Evolutionary conservation across 1,284 basidiomycete species (phyloP).

Genomic region (Cutaneotrichosporon cavernicola): DNA sequence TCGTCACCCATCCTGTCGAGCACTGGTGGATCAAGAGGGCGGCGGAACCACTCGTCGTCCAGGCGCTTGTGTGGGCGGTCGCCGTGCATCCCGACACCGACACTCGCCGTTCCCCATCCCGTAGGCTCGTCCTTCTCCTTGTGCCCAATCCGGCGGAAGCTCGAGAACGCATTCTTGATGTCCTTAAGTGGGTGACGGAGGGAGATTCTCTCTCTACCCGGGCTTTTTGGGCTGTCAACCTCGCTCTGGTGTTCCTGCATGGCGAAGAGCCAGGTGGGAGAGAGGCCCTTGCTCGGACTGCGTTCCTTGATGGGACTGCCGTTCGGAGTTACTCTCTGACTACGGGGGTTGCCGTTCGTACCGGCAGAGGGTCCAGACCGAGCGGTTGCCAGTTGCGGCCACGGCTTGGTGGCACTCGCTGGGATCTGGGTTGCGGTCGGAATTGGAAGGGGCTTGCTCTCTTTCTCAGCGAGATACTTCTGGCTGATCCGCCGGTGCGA

Average conservation of each 20-base stretch:
- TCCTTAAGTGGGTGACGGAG: conserved; percentile 38
- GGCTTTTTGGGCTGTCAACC: not conserved
- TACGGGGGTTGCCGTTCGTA: not conserved
- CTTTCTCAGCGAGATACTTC: conserved; percentile 30
- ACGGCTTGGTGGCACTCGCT: conserved; percentile 20
- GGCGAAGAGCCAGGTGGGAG: conserved; percentile 26
- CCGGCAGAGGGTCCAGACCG: not conserved
- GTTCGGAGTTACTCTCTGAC: not conserved
- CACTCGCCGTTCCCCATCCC: conserved; percentile 16
- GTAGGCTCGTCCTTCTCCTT: conserved; percentile 35
- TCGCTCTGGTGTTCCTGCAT: conserved; percentile 24
- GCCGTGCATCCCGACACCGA: conserved; percentile 20
- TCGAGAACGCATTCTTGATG: conserved; percentile 41
- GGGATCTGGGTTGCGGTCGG: conserved; percentile 29
- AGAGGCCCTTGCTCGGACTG: not conserved
- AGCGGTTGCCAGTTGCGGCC: conserved; percentile 10
- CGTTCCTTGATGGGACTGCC: not conserved
- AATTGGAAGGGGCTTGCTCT: conserved; percentile 43
- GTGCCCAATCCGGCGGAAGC: conserved; percentile 28
- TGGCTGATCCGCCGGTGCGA: conserved; percentile 9
- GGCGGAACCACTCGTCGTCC: conserved; percentile 21
- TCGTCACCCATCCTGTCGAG: conserved; percentile 44
- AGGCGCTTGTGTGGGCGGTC: conserved; percentile 8
- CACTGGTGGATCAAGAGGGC: conserved; percentile 28
- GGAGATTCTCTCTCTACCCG: not conserved